Conservation (phyloP, 1,139 yeast genomes). For the Saccharomyces hybrid region DNA sequence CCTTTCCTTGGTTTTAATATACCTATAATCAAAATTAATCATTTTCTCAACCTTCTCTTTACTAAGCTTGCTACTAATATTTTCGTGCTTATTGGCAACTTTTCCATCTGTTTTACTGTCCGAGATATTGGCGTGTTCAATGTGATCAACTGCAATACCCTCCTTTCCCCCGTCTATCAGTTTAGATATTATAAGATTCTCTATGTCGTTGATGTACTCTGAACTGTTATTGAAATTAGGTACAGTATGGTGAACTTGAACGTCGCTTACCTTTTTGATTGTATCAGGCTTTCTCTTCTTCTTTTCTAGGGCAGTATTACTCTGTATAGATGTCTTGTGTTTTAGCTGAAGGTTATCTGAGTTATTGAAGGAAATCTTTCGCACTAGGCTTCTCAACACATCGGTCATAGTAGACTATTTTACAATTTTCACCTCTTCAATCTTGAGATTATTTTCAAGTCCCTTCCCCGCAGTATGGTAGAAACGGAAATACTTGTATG, state of each 20-base stretch:
- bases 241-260: not conserved
- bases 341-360: not conserved
- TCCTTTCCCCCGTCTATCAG: constrained; percentile 5
- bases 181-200: not conserved
- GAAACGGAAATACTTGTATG: not conserved
- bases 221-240: not conserved
- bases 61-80: constrained; percentile 3
- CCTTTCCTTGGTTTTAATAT: not conserved
- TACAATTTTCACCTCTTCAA: not conserved
- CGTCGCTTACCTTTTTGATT: not conserved
- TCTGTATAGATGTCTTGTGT: not conserved
- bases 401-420: not conserved
- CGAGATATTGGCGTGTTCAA: not conserved
- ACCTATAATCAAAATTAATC: constrained; percentile 7
- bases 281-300: not conserved
- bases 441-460: not conserved
- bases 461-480: not conserved
- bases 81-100: not conserved
- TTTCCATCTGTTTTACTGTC: not conserved
- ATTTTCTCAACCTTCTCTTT: constrained; percentile 2
- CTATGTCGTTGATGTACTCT: not conserved
- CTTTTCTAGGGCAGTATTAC: not conserved
- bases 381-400: not conserved
- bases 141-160: constrained; percentile 4
- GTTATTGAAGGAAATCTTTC: not conserved